These are phyloP conservation scores for Flaveria robusta DNA, from an alignment of 129 eudicot species.

Conservation along the genomic window DNA sequence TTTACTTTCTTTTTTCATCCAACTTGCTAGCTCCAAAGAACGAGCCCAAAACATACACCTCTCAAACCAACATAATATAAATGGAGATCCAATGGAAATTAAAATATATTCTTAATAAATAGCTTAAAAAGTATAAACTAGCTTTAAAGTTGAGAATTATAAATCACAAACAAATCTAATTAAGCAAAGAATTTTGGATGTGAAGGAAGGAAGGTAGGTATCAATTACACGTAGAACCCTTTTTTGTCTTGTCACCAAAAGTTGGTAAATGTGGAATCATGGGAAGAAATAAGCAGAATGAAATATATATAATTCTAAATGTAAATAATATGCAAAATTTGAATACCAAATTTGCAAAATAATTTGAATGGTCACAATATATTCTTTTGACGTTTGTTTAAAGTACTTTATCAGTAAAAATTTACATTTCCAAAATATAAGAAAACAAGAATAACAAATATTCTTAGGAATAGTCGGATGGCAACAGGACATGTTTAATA, in stretches of 20 bases:
- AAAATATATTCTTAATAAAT: background rate
- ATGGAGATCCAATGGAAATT: background rate
- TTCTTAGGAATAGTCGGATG: too few relatives aligned
- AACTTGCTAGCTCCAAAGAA: too few relatives aligned
- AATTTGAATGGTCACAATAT: background rate
- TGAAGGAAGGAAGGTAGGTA: constrained; percentile 36
- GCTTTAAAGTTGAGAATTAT: constrained; percentile 1
- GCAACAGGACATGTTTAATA: too few relatives aligned
- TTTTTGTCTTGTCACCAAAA: constrained; percentile 25
- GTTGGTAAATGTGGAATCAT: constrained; percentile 13
- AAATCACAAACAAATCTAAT: constrained; percentile 8
- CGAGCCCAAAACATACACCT: background rate
- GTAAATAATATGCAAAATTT: background rate
- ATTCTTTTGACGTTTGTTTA: too few relatives aligned
- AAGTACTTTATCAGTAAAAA: too few relatives aligned
- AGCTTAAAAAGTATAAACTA: background rate
- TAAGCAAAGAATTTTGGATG: constrained; percentile 18
- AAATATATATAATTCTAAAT: background rate
- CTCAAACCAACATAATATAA: background rate
- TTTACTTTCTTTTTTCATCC: too few relatives aligned
- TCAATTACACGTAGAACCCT: constrained; percentile 25
- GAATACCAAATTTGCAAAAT: background rate
- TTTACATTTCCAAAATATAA: too few relatives aligned
- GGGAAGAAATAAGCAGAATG: background rate
- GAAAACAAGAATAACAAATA: too few relatives aligned